Evolutionary conservation across 345 rosid genomes (phyloP).

Genomic region (Populus pruinosa): DNA sequence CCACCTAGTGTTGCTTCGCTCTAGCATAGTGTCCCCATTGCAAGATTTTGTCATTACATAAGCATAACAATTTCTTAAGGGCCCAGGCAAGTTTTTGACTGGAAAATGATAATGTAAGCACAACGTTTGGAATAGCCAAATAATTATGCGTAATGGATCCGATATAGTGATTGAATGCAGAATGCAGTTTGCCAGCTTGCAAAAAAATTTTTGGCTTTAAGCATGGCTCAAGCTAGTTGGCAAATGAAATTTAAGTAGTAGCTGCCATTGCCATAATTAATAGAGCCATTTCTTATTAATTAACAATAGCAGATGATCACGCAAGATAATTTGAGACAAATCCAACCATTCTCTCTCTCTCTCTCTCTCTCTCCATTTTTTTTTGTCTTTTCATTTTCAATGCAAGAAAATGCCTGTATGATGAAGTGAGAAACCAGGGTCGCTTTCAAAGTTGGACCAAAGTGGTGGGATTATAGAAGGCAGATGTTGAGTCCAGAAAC

Average conservation of each 20-base stretch:
- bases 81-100: neutral
- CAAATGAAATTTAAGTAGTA: neutral
- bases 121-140: neutral
- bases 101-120: no score
- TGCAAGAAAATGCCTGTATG: neutral
- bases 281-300: no score
- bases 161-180: neutral
- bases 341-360: neutral
- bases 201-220: neutral
- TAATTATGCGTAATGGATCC: neutral
- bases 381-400: neutral
- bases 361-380: no score
- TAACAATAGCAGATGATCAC: neutral
- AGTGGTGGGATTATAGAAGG: neutral
- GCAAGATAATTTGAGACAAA: neutral
- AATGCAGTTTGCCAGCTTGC: neutral
- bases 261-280: neutral
- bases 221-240: neutral
- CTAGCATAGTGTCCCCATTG: neutral
- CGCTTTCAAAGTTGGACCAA: neutral
- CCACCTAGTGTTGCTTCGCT: neutral
- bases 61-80: neutral
- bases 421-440: neutral
- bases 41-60: neutral
- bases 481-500: neutral